Percentiles rank a stretch among this genome's conserved stretches.
Conservation (phyloP, 1,284 basidiomycete species). For the Volvariella surrecta region DNA sequence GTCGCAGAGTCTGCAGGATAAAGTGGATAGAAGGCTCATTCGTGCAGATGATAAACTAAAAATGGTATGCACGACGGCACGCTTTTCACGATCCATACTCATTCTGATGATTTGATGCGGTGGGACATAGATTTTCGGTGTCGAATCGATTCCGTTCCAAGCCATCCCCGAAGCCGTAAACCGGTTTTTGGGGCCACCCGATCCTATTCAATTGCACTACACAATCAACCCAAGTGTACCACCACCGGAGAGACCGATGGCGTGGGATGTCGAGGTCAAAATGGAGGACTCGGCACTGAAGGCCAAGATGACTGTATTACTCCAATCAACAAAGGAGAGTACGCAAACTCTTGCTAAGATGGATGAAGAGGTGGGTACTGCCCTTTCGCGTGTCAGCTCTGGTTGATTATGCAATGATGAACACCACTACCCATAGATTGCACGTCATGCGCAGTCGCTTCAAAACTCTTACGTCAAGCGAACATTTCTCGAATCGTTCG, state of each 20-base stretch:
- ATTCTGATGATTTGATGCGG: not conserved
- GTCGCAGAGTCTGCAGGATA: conserved; percentile 81
- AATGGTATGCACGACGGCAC: conserved; percentile 38
- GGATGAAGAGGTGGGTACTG: conserved; percentile 71
- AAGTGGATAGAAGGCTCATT: conserved; percentile 77
- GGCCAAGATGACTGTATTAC: conserved; percentile 66
- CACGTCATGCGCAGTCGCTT: conserved; percentile 71
- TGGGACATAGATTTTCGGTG: conserved; percentile 52
- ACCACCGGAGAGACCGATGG: conserved; percentile 56
- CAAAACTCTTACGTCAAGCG: conserved; percentile 82
- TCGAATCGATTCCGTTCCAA: conserved; percentile 65
- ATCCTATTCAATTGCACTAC: conserved; percentile 85
- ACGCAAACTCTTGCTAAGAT: conserved; percentile 63
- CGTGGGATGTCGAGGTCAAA: conserved; percentile 87
- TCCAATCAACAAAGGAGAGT: conserved; percentile 66
- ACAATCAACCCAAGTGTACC: conserved; percentile 49
- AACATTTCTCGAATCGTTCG: conserved; percentile 82
- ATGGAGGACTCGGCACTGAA: conserved; percentile 78
- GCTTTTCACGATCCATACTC: not conserved
- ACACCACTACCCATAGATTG: conserved; percentile 43
- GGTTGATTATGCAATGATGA: not conserved
- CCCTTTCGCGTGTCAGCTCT: not conserved
- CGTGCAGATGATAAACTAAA: conserved; percentile 68
- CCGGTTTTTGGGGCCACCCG: conserved; percentile 69
- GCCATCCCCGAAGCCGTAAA: conserved; percentile 84